Percentiles rank a stretch among this genome's conserved stretches.
phyloP scores from a whole-genome alignment of 306 rosid genomes.

The Sicyos baderoa region DNA sequence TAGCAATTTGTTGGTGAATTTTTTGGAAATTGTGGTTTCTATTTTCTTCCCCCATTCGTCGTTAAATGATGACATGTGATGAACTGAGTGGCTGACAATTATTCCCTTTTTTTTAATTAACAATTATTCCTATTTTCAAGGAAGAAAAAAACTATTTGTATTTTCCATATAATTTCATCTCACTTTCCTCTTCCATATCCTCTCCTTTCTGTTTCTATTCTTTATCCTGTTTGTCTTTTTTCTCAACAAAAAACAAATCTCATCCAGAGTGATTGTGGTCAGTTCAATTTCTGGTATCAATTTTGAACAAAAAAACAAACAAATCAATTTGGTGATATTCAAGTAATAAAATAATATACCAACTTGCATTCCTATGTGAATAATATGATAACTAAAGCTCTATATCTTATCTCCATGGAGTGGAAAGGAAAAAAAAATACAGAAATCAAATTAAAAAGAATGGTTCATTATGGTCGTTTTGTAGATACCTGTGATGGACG shows the following conservation, averaged over 20 bases:
- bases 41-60: not conserved
- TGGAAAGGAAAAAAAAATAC: not conserved
- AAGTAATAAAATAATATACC: not conserved
- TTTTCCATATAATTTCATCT: not conserved
- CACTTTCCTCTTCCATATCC: not conserved
- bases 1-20: too few relatives aligned
- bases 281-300: slow-evolving; percentile 6
- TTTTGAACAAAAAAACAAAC: not conserved
- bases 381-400: slow-evolving; percentile 1
- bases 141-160: not conserved
- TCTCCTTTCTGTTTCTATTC: not conserved
- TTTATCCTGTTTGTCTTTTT: slow-evolving; percentile 3
- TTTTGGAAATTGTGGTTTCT: too few relatives aligned
- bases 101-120: not conserved
- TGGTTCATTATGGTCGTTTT: not conserved
- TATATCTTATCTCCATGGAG: not conserved
- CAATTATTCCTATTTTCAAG: not conserved
- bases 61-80: not conserved
- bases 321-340: not conserved
- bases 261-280: slow-evolving; percentile 15
- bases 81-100: slow-evolving; percentile 8
- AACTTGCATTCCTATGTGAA: slow-evolving; percentile 1
- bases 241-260: not conserved
- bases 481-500: slow-evolving; percentile 3
- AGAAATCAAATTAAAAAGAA: not conserved